Percentiles rank a stretch among this genome's conserved stretches.
phyloP scores from a whole-genome alignment of 2,329 filamentous ascomycete genomes.

The Diaporthe citriasiana region DNA sequence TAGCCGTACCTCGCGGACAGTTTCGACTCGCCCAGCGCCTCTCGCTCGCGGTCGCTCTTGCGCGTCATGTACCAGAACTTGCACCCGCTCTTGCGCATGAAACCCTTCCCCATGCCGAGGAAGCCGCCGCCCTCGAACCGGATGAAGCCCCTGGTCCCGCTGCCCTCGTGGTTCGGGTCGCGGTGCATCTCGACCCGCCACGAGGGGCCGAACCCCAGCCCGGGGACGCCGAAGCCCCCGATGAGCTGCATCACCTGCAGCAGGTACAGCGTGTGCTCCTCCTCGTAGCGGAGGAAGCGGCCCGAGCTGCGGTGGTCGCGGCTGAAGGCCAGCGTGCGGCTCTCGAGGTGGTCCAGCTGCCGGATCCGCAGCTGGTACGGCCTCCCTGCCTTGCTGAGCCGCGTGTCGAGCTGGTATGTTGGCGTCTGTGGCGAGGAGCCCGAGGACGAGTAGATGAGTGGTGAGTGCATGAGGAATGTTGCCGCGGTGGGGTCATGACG shows the following conservation, averaged over 20 bases:
- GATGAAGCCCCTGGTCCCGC: conserved; percentile 20
- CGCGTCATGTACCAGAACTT: conserved; percentile 44
- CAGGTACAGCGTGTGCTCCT: conserved; percentile 34
- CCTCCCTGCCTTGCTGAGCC: conserved; percentile 29
- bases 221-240: conserved; percentile 26
- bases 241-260: conserved; percentile 39
- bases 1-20: conserved; percentile 52
- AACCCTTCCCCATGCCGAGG: conserved; percentile 30
- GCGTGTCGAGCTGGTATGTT: conserved; percentile 28
- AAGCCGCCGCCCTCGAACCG: conserved; percentile 38
- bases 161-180: conserved; percentile 20
- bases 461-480: conserved; percentile 30
- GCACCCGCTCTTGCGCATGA: conserved; percentile 36
- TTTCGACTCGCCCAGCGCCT: conserved; percentile 14
- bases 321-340: conserved; percentile 34
- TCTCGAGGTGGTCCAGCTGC: conserved; percentile 37
- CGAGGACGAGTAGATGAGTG: conserved; percentile 36
- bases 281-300: conserved; percentile 21
- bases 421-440: conserved; percentile 37
- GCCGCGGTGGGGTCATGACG: conserved; percentile 35
- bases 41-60: conserved; percentile 32
- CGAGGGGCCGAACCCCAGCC: conserved; percentile 34
- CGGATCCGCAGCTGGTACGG: conserved; percentile 35
- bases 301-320: background rate
- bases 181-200: conserved; percentile 38